Base-by-base conservation (phyloP, 768 basidiomycete species). In the Tylopilus intermedius region DNA sequence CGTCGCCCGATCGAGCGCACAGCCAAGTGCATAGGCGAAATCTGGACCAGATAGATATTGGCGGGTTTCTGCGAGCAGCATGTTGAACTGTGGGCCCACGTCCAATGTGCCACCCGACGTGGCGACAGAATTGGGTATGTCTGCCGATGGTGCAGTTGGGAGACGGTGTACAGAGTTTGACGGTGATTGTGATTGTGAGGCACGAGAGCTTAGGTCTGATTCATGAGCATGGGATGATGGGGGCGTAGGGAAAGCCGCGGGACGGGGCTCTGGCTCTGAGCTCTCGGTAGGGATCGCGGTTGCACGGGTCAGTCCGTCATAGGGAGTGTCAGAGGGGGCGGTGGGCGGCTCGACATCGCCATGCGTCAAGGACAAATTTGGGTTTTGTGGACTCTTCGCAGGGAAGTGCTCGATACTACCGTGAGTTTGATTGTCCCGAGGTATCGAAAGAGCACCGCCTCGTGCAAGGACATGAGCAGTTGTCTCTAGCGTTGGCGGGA, bases 401-500 rank as follows among this genome's bases (percentile, higher is more conserved):
- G 9, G 52, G n/a, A 42, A 22, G 35, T 1, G 52, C 2, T 55
- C 24, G 24, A 24, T 30, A 6, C 32, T 21, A 29, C 41, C 35
- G 8, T 21, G 35, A 5, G 2, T 22, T 26, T 48, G 49, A 24
- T 9, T 27, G 35, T 52, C 53, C 32, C 33, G 21, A 11, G 50
- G 45, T 41, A 60, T 57, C 8, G 52, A 40, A 47, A 58, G 50
- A 21, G 66, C 67, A 44, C 87, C 88, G 39, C 86, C 85, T 68
- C 84, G 83, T 1, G 77, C 73, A 21, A 90, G 75, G 24, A 86
- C 80, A 63, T 86, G 82, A 44, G 84, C 79, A 10, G 84, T 80
- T 6, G 79, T 83, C 63, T 85, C 82, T 8, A 80, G 75, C 0
- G 88, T 90, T 35, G 84, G 80, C 3, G 90, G 90, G 9, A 92